Evolutionary conservation across 108 stramenopile genomes (phyloP).

Genomic region (Fragilariopsis cylindrus): DNA sequence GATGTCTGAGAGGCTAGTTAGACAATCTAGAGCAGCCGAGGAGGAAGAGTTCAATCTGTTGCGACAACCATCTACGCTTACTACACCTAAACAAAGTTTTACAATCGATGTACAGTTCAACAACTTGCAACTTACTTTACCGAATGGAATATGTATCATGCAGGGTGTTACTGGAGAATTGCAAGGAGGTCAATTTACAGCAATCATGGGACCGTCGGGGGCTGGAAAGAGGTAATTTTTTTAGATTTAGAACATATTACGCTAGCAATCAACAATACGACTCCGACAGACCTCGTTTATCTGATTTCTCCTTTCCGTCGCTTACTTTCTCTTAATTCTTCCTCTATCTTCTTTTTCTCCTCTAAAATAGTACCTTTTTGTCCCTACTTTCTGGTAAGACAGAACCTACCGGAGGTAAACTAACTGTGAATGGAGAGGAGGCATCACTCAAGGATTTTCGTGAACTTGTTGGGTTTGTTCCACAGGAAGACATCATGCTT

Average conservation of each 20-base stretch:
- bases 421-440: slow-evolving; percentile 56
- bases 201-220: slow-evolving; percentile 83
- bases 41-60: too few relatives aligned
- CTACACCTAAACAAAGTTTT: background rate
- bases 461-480: slow-evolving; percentile 79
- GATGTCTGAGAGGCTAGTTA: too few relatives aligned
- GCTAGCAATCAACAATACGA: too few relatives aligned
- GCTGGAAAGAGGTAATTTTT: slow-evolving; percentile 56
- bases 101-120: slow-evolving; percentile 18
- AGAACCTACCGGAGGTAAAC: slow-evolving; percentile 34
- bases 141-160: slow-evolving; percentile 26
- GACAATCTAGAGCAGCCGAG: too few relatives aligned
- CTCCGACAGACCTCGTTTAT: too few relatives aligned
- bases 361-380: slow-evolving; percentile 25
- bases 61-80: background rate
- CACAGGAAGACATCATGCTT: slow-evolving; percentile 85
- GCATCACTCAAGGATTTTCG: slow-evolving; percentile 44
- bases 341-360: too few relatives aligned
- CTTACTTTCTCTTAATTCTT: too few relatives aligned
- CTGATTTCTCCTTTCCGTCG: too few relatives aligned
- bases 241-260: too few relatives aligned
- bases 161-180: slow-evolving; percentile 32
- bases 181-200: slow-evolving; percentile 39
- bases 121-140: slow-evolving; percentile 20
- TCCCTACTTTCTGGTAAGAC: slow-evolving; percentile 59